Conservation (phyloP, 768 basidiomycete species). For the Lactarius sp. region DNA sequence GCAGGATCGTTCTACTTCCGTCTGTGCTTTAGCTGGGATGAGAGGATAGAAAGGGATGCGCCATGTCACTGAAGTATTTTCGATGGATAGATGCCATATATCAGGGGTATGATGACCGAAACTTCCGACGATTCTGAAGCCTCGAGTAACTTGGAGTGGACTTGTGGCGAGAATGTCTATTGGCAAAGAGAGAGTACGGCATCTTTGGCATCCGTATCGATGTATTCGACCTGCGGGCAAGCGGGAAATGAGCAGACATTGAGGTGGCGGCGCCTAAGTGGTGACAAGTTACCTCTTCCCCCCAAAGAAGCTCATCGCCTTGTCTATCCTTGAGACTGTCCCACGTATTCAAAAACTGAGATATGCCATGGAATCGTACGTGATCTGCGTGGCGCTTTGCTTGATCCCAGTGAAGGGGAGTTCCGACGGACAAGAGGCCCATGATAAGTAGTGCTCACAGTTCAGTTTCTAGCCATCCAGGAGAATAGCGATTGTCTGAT, state of each 20-base stretch:
- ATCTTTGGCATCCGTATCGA: slow-evolving; percentile 72
- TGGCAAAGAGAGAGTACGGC: slow-evolving; percentile 88
- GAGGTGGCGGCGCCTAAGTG: neutral
- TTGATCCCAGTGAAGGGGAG: slow-evolving; percentile 88
- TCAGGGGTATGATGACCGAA: slow-evolving; percentile 60
- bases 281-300: slow-evolving; percentile 76
- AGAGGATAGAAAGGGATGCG: no score
- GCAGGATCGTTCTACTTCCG: slow-evolving; percentile 8
- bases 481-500: neutral
- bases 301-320: slow-evolving; percentile 94
- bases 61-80: no score
- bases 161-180: slow-evolving; percentile 61
- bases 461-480: neutral
- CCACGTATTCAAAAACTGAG: slow-evolving; percentile 93
- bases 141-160: neutral
- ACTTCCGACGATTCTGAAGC: neutral
- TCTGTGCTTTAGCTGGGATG: no score
- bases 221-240: slow-evolving; percentile 78
- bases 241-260: slow-evolving; percentile 6
- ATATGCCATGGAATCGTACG: slow-evolving; percentile 87
- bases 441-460: slow-evolving; percentile 39
- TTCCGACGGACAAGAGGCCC: slow-evolving; percentile 72
- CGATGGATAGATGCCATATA: slow-evolving; percentile 78
- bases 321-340: slow-evolving; percentile 84
- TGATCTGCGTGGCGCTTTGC: slow-evolving; percentile 84